These are phyloP conservation scores for Aspergillus spinulosporus DNA, from an alignment of 2,329 filamentous ascomycete species.

Conservation along the genomic window DNA sequence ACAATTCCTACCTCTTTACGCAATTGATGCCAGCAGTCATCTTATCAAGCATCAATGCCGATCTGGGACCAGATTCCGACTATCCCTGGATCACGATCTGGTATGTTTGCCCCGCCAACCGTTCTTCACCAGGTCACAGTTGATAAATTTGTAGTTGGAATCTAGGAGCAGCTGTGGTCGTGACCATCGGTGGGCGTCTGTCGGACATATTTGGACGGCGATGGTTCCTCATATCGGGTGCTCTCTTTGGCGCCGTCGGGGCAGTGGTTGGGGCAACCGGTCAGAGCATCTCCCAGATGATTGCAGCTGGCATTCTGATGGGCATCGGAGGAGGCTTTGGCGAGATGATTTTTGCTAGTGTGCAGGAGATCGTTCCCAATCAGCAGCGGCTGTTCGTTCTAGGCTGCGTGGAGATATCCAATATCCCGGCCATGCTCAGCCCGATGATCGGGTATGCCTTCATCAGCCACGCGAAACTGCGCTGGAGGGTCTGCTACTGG, in stretches of 20 bases:
- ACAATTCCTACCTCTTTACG: constrained; percentile 12
- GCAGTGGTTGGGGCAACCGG: neutral
- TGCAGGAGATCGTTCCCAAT: constrained; percentile 3
- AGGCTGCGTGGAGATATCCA: neutral
- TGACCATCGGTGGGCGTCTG: constrained; percentile 6
- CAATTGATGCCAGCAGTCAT: constrained; percentile 12
- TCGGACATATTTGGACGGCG: constrained; percentile 10
- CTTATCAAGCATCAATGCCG: constrained; percentile 6
- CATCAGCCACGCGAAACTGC: neutral
- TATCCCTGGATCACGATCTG: constrained; percentile 12
- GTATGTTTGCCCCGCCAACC: neutral
- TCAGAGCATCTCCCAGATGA: constrained; percentile 1
- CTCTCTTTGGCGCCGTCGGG: neutral
- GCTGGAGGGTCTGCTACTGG: constrained; percentile 5
- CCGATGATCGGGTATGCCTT: constrained; percentile 4
- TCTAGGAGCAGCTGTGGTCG: constrained; percentile 6
- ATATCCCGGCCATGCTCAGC: constrained; percentile 2
- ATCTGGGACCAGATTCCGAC: neutral
- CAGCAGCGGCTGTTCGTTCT: neutral
- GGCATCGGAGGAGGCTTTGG: neutral
- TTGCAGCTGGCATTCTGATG: neutral
- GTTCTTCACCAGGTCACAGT: neutral
- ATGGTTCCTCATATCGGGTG: constrained; percentile 5
- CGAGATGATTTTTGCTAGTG: constrained; percentile 2
- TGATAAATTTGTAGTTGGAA: neutral